Conservation (phyloP, 2,329 filamentous ascomycete genomes). For the Talaromyces sp. region DNA sequence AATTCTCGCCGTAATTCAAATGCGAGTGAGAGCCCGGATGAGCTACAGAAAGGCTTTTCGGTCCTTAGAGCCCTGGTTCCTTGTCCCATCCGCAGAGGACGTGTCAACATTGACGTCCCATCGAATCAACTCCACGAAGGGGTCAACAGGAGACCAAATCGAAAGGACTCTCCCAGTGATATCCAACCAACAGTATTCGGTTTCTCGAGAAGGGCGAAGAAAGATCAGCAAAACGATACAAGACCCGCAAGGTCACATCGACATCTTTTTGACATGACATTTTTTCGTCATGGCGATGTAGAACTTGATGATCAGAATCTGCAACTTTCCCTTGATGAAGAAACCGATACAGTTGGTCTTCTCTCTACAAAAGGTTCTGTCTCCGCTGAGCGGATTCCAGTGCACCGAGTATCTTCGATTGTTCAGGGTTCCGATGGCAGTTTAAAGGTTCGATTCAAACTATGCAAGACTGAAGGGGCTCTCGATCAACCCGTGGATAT, state of each 20-base stretch:
- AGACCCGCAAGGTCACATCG: constrained; percentile 3
- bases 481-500: constrained; percentile 20
- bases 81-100: constrained; percentile 4
- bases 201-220: constrained; percentile 8
- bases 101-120: constrained; percentile 3
- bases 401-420: constrained; percentile 19
- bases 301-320: constrained; percentile 7
- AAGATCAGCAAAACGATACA: background rate
- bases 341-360: constrained; percentile 9
- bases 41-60: constrained; percentile 32
- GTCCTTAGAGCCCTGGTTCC: constrained; percentile 15
- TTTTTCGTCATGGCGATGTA: constrained; percentile 18
- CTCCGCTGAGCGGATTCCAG: constrained; percentile 9
- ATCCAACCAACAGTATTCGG: constrained; percentile 26
- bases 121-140: constrained; percentile 1
- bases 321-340: constrained; percentile 12
- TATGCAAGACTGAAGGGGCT: constrained; percentile 17
- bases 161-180: constrained; percentile 24
- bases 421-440: constrained; percentile 16
- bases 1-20: constrained; percentile 4
- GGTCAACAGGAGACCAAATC: constrained; percentile 1
- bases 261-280: constrained; percentile 15
- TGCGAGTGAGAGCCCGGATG: constrained; percentile 33
- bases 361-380: background rate
- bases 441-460: constrained; percentile 24